Evolutionary conservation across 805 yeast species (phyloP).

Genomic region (Torulaspora delbrueckii): DNA sequence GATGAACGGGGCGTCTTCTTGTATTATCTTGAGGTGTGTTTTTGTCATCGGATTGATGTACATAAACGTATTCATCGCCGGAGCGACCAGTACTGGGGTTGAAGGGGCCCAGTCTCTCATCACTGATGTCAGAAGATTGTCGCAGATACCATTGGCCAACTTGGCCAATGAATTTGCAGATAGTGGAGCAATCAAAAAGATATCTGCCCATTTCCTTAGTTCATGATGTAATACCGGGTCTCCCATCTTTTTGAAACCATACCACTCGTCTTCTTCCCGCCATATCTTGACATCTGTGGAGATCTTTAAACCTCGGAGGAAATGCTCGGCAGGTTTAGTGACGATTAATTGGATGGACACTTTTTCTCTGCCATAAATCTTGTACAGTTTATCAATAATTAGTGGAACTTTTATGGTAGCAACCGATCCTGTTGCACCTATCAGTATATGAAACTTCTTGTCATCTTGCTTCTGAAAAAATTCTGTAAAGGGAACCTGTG

Average conservation of each 20-base stretch:
- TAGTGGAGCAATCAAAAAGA: constrained; percentile 68
- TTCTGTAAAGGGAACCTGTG: constrained; percentile 70
- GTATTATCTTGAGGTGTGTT: constrained; percentile 55
- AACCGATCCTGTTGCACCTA: constrained; percentile 95
- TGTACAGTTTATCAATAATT: constrained; percentile 80
- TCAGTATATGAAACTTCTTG: constrained; percentile 76
- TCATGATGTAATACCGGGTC: constrained; percentile 79
- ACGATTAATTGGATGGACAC: constrained; percentile 82
- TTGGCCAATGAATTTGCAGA: constrained; percentile 78
- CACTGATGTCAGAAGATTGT: constrained; percentile 67
- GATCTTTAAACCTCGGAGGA: constrained; percentile 56
- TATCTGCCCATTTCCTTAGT: constrained; percentile 79
- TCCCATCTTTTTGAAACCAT: constrained; percentile 45
- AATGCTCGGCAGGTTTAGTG: constrained; percentile 72
- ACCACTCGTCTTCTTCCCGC: constrained; percentile 83
- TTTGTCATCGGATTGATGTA: constrained; percentile 76
- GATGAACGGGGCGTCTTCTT: constrained; percentile 70
- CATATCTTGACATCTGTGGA: constrained; percentile 74
- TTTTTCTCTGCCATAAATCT: constrained; percentile 66
- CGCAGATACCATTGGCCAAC: constrained; percentile 70
- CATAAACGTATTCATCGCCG: constrained; percentile 84
- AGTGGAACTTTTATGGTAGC: constrained; percentile 92
- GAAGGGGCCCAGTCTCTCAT: constrained; percentile 75
- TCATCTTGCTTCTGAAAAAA: constrained; percentile 70
- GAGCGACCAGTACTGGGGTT: constrained; percentile 69